Conservation (phyloP, 768 basidiomycete species). For the Russula compacta region DNA sequence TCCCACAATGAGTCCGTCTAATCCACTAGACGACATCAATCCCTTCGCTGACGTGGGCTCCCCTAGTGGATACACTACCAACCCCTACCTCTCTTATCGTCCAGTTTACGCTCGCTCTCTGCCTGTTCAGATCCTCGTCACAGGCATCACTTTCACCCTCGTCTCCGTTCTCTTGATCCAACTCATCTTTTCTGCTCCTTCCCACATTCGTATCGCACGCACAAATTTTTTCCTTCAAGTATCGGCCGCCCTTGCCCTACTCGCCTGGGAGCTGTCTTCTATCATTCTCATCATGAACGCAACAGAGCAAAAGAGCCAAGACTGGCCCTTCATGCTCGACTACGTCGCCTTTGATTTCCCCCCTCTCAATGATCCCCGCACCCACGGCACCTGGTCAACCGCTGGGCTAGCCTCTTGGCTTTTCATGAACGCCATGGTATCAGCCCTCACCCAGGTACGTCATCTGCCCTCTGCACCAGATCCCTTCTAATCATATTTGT, state of each 20-base stretch:
- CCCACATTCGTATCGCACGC: slow-evolving; percentile 89
- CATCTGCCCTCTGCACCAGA: not conserved
- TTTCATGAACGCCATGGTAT: slow-evolving; percentile 78
- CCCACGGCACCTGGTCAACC: slow-evolving; percentile 44
- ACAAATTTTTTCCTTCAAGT: slow-evolving; percentile 89
- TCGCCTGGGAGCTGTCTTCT: slow-evolving; percentile 69
- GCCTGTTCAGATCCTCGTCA: slow-evolving; percentile 82
- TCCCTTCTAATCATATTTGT: not conserved
- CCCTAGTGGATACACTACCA: slow-evolving; percentile 28
- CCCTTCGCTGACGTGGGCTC: not conserved
- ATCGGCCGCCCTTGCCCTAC: slow-evolving; percentile 69
- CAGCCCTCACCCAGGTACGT: slow-evolving; percentile 76
- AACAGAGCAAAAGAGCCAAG: slow-evolving; percentile 50
- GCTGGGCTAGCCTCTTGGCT: slow-evolving; percentile 72
- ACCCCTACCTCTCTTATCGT: slow-evolving; percentile 72
- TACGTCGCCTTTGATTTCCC: slow-evolving; percentile 82
- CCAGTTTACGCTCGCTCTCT: slow-evolving; percentile 82
- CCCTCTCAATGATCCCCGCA: slow-evolving; percentile 32
- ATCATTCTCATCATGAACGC: slow-evolving; percentile 63
- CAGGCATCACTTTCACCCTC: slow-evolving; percentile 78
- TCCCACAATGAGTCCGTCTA: slow-evolving; percentile 4
- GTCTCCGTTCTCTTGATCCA: slow-evolving; percentile 81
- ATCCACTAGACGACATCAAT: not conserved
- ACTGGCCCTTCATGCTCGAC: slow-evolving; percentile 94
- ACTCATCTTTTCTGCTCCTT: slow-evolving; percentile 89